Percentiles rank a stretch among this genome's conserved stretches.
Conservation (phyloP, 2,329 filamentous ascomycete species). For the Fusarium goolgardi region DNA sequence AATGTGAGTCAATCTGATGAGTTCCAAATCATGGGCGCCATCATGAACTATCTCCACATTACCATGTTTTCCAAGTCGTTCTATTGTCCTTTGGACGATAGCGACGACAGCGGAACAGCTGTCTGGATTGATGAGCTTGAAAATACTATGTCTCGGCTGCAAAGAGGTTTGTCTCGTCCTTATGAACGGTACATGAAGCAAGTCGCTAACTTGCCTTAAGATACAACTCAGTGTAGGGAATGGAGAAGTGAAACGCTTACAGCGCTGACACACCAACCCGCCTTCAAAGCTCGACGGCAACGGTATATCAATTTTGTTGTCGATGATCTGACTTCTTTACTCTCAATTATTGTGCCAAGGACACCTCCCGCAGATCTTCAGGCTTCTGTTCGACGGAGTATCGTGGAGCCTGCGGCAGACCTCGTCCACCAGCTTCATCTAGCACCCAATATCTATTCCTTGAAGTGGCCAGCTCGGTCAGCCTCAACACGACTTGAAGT, state of each 20-base stretch:
- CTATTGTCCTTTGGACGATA: conserved; percentile 53
- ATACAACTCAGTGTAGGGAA: conserved; percentile 51
- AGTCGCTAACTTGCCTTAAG: conserved; percentile 40
- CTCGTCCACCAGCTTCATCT: conserved; percentile 54
- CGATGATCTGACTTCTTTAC: conserved; percentile 51
- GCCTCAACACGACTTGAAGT: conserved; percentile 53
- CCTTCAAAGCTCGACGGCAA: conserved; percentile 48
- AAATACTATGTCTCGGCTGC: conserved; percentile 50
- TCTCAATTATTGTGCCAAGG: conserved; percentile 49
- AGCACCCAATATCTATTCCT: conserved; percentile 50
- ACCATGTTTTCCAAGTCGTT: conserved; percentile 53
- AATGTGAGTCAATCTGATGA: conserved; percentile 50
- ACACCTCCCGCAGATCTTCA: conserved; percentile 48
- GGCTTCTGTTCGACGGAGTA: conserved; percentile 49
- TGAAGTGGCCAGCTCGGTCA: conserved; percentile 54
- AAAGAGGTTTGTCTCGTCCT: conserved; percentile 46
- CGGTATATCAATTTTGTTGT: conserved; percentile 48
- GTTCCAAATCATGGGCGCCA: conserved; percentile 52
- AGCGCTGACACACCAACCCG: conserved; percentile 49
- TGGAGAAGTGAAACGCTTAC: conserved; percentile 55
- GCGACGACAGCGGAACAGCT: conserved; percentile 47
- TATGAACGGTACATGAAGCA: background rate
- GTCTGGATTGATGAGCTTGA: conserved; percentile 52
- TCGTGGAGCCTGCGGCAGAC: conserved; percentile 53
- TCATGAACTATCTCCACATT: conserved; percentile 55